phyloP scores from a whole-genome alignment of 2,329 filamentous ascomycete species.

The Fusarium beomiforme region DNA sequence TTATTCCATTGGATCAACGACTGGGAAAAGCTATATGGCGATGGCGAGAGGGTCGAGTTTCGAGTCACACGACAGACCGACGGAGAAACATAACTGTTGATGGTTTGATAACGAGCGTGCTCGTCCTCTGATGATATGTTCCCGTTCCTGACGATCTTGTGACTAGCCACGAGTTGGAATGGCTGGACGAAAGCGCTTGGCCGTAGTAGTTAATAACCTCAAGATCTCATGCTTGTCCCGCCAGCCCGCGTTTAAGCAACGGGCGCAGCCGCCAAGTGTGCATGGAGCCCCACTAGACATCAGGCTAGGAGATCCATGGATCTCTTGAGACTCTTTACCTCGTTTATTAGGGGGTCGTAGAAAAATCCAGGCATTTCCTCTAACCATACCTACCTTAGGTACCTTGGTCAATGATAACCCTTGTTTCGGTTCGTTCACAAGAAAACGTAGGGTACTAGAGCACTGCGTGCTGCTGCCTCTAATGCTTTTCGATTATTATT shows the following conservation, averaged over 20 bases:
- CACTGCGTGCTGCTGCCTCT: no score
- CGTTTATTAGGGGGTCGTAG: background rate
- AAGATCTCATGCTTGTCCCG: background rate
- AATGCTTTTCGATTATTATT: no score
- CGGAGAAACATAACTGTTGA: background rate
- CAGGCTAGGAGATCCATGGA: background rate
- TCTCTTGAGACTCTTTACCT: background rate
- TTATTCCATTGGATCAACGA: slow-evolving; percentile 56
- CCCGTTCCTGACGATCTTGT: slow-evolving; percentile 13
- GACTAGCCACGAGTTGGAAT: slow-evolving; percentile 5
- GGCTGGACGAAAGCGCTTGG: background rate
- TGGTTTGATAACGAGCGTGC: background rate
- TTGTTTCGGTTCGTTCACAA: background rate
- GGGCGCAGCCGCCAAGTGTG: slow-evolving; percentile 12
- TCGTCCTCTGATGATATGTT: background rate
- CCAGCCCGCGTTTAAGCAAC: background rate
- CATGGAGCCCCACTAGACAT: background rate
- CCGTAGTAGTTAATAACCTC: background rate
- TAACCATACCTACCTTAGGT: no score
- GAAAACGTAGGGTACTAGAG: background rate
- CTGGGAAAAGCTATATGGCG: slow-evolving; percentile 5
- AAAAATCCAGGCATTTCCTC: background rate
- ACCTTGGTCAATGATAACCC: background rate
- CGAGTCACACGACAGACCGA: slow-evolving; percentile 5
- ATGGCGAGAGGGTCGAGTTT: slow-evolving; percentile 8